Base-by-base conservation (phyloP, 345 rosid genomes). In the Diplotaxis tenuifolia region DNA sequence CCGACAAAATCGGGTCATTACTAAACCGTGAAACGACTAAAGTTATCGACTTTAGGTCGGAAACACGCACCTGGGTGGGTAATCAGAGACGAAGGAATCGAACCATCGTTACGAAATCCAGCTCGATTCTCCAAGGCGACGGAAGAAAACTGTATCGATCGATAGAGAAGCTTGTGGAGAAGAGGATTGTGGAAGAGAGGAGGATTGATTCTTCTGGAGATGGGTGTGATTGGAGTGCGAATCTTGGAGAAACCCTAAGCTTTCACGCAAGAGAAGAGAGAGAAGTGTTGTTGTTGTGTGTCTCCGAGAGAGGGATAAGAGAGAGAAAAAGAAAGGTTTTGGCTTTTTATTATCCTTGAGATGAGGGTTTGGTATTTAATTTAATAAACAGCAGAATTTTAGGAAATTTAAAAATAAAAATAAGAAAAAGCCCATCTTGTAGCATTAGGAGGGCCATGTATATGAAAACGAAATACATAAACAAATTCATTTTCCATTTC, bases 171-270 rank as follows among this genome's bases (percentile, higher is more conserved):
- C 65, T 70, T 25, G 16, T 18, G 29, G 68, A 16, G 67, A 75
- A 67, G 65, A 62, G 58, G 75, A 74, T 50, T 34, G 15, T 3
- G 12, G 15, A 19, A 52, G 53, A 31, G 7, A 2, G 4, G 7
- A 21, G 15, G 25, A 11, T 36, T 56, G 88, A 88, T 84, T 84
- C 79, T 52, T 5, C 40, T 62, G 54, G 40, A 10, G 49, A 28
- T 20, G 83, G 27, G 83, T 21, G 71, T 57, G 78, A 86, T 82
- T 81, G 60, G 85, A 85, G 82, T 74, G 88, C 86, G 93, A 81
- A 79, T 63, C 61, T 75, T 71, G 2, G 16, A 40, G 42, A 84
- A 84, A 79, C 90, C 92, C 89, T 88, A 73, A 65, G 79, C 60
- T n/a, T 64, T 42, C 56, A 45, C 56, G 56, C 32, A 47, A 38